These are phyloP conservation scores for Capsaspora owczarzaki DNA, from an alignment of 78 protist species.

Conservation along the genomic window DNA sequence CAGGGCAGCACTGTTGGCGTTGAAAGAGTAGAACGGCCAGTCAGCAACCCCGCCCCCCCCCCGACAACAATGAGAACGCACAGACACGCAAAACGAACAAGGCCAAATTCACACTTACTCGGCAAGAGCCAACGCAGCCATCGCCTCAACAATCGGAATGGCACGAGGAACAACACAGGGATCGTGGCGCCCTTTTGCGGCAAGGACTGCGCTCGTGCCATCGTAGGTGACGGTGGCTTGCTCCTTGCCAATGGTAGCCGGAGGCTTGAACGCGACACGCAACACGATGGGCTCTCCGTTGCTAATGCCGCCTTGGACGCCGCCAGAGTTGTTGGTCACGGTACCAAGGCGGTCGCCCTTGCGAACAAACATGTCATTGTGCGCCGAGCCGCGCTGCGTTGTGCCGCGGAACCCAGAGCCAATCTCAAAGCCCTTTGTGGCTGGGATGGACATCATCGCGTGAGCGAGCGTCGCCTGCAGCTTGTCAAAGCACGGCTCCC, in stretches of 20 bases:
- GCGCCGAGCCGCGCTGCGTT: constrained; percentile 34
- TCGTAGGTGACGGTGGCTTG: constrained; percentile 25
- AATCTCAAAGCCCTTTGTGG: constrained; percentile 64
- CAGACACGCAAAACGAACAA: too few relatives aligned
- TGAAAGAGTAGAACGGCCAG: too few relatives aligned
- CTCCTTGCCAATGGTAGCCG: constrained; percentile 63
- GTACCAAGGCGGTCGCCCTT: constrained; percentile 39
- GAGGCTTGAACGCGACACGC: constrained; percentile 66
- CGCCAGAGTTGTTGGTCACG: constrained; percentile 56
- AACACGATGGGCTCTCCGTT: constrained; percentile 48
- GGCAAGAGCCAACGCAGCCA: constrained; percentile 62
- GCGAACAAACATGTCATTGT: constrained; percentile 48
- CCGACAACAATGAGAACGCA: too few relatives aligned
- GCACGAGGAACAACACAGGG: constrained; percentile 74
- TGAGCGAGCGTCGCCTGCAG: constrained; percentile 69
- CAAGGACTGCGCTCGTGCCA: constrained; percentile 33
- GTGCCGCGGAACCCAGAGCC: constrained; percentile 65
- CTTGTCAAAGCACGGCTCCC: constrained; percentile 73
- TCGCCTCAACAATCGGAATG: constrained; percentile 69
- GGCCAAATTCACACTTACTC: too few relatives aligned
- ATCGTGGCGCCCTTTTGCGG: constrained; percentile 68
- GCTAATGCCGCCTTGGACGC: constrained; percentile 71
- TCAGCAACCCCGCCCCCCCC: too few relatives aligned
- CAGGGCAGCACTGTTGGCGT: too few relatives aligned
- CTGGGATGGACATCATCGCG: constrained; percentile 75